phyloP scores from a whole-genome alignment of 257 asterid genomes.

The Solanum rostratum region DNA sequence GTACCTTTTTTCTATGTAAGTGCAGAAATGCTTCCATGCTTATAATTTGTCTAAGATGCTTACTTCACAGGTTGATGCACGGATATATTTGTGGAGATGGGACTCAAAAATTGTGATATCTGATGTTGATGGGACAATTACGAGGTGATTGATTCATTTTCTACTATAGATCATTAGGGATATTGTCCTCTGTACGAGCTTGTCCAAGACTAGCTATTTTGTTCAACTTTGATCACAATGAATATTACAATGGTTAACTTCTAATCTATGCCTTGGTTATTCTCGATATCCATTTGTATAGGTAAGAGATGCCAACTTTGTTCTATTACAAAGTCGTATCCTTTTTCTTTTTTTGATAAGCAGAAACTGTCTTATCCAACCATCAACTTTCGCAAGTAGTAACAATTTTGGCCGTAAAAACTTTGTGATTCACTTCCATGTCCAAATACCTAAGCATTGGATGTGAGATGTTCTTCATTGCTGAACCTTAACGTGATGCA shows the following conservation, averaged over 20 bases:
- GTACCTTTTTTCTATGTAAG: neutral
- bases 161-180: neutral
- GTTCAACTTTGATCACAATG: neutral
- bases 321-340: neutral
- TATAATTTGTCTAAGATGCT: slow-evolving; percentile 11
- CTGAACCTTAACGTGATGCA: neutral
- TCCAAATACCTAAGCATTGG: neutral
- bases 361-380: neutral
- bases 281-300: neutral
- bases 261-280: neutral
- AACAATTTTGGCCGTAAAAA: neutral
- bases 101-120: slow-evolving; percentile 81
- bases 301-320: neutral
- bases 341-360: neutral
- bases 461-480: neutral
- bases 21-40: neutral
- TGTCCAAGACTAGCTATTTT: neutral
- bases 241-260: neutral
- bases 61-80: slow-evolving; percentile 73
- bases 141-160: slow-evolving; percentile 36
- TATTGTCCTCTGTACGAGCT: neutral
- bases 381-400: neutral
- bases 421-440: neutral
- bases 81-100: slow-evolving; percentile 89
- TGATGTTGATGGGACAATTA: slow-evolving; percentile 98